These are phyloP conservation scores for Trametes polyzona DNA, from an alignment of 1,284 basidiomycete genomes.

Conservation along the genomic window DNA sequence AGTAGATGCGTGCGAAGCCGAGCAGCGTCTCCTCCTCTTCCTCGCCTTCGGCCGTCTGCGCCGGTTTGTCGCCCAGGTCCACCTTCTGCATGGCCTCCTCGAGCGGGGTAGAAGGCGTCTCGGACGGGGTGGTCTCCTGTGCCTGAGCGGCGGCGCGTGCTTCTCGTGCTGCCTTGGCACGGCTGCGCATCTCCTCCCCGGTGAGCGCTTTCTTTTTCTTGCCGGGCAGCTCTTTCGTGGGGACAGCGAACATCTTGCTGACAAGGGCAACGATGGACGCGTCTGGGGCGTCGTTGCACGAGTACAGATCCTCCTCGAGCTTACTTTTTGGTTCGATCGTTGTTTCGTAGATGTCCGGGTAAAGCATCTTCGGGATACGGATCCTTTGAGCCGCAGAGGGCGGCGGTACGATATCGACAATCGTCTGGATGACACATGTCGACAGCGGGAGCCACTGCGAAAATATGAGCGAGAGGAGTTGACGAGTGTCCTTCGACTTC, in stretches of 20 bases:
- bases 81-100: constrained; percentile 29
- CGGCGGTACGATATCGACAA: constrained; percentile 91
- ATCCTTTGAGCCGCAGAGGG: constrained; percentile 83
- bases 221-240: constrained; percentile 81
- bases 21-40: constrained; percentile 66
- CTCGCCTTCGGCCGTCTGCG: constrained; percentile 27
- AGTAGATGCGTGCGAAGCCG: constrained; percentile 94
- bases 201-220: constrained; percentile 79
- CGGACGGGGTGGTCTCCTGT: constrained; percentile 19
- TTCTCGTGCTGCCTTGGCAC: constrained; percentile 68
- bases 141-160: constrained; percentile 40
- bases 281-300: constrained; percentile 63
- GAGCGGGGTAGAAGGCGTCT: constrained; percentile 26
- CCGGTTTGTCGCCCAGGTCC: constrained; percentile 24
- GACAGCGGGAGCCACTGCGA: constrained; percentile 97
- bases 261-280: constrained; percentile 85
- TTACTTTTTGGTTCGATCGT: constrained; percentile 70
- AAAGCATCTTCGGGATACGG: constrained; percentile 92
- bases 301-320: constrained; percentile 83
- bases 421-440: constrained; percentile 89
- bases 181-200: constrained; percentile 85
- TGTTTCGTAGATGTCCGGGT: constrained; percentile 73
- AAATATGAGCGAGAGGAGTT: constrained; percentile 87
- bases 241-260: constrained; percentile 98
- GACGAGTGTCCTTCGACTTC: constrained; percentile 87